Conservation (phyloP, 257 asterid species). For the Ilex aquifolium region DNA sequence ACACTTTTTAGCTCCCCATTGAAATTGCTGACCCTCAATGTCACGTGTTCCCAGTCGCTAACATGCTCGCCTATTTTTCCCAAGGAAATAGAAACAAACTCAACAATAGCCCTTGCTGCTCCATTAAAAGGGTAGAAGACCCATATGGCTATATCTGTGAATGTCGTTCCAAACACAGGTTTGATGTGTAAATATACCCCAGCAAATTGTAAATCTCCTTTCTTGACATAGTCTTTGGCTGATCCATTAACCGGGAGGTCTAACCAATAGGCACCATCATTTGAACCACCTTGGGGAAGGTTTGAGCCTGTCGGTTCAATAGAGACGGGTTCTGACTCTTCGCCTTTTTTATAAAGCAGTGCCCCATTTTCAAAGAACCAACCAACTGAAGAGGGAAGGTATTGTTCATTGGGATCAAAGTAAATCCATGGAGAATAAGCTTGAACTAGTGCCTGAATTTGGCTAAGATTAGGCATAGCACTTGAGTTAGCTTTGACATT, state of each 20-base stretch:
- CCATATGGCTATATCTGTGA: conserved; percentile 26
- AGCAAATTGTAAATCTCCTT: conserved; percentile 21
- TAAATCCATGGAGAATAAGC: conserved; percentile 27
- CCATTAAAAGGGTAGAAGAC: conserved; percentile 36
- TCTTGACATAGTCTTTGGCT: conserved; percentile 20
- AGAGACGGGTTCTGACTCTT: conserved; percentile 10
- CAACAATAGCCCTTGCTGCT: conserved; percentile 24
- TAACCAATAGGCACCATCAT: conserved; percentile 25
- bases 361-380: conserved; percentile 34
- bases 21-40: conserved; percentile 31
- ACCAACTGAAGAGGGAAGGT: conserved; percentile 27
- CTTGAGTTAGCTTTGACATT: conserved; percentile 10
- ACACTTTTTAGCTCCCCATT: conserved; percentile 55
- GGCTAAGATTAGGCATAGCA: conserved; percentile 25
- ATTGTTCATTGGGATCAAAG: conserved; percentile 26
- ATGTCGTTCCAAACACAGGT: conserved; percentile 30
- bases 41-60: conserved; percentile 42
- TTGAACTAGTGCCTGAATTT: conserved; percentile 25
- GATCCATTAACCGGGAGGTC: conserved; percentile 23
- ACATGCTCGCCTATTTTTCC: conserved; percentile 34
- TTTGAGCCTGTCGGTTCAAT: conserved; percentile 23
- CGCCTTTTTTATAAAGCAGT: conserved; percentile 15
- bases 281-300: conserved; percentile 30
- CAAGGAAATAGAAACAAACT: conserved; percentile 13
- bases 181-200: conserved; percentile 28